A percentile compares a stretch with the other conserved stretches of the same genome.
These are phyloP conservation scores for Lichtheimia hyalospora DNA, from an alignment of 371 early-diverging fungal genomes.

Conservation along the genomic window DNA sequence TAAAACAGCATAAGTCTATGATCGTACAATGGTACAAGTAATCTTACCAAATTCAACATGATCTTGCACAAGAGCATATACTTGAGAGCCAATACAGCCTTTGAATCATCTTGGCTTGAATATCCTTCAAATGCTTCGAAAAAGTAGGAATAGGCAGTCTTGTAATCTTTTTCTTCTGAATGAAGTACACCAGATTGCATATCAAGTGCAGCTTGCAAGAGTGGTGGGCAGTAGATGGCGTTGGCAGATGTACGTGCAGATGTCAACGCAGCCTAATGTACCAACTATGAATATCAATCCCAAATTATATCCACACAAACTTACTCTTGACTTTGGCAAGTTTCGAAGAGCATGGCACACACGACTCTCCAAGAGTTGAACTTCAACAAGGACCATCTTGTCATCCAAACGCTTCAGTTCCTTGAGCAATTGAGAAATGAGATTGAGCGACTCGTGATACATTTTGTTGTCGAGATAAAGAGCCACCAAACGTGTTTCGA, in stretches of 20 bases:
- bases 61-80: constrained; percentile 98
- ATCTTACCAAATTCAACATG: constrained; percentile 86
- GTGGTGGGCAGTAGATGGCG: constrained; percentile 97
- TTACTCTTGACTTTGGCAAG: constrained; percentile 89
- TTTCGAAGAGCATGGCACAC: constrained; percentile 94
- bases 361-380: constrained; percentile 94
- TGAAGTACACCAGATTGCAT: constrained; percentile 97
- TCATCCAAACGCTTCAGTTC: constrained; percentile 98
- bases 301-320: background rate
- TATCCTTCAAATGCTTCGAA: constrained; percentile 97
- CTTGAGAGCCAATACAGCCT: constrained; percentile 88
- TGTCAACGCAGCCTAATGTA: constrained; percentile 86
- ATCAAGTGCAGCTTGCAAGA: constrained; percentile 95
- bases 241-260: constrained; percentile 97
- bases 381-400: constrained; percentile 96
- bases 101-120: constrained; percentile 82
- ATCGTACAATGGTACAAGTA: background rate
- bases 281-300: background rate
- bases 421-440: constrained; percentile 85
- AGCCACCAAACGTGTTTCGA: constrained; percentile 91
- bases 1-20: background rate
- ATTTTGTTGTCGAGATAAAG: constrained; percentile 92
- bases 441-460: constrained; percentile 87
- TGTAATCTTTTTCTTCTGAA: constrained; percentile 98
- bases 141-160: constrained; percentile 98